phyloP scores from a whole-genome alignment of 2,329 filamentous ascomycete genomes.

The Zymoseptoria tritici region DNA sequence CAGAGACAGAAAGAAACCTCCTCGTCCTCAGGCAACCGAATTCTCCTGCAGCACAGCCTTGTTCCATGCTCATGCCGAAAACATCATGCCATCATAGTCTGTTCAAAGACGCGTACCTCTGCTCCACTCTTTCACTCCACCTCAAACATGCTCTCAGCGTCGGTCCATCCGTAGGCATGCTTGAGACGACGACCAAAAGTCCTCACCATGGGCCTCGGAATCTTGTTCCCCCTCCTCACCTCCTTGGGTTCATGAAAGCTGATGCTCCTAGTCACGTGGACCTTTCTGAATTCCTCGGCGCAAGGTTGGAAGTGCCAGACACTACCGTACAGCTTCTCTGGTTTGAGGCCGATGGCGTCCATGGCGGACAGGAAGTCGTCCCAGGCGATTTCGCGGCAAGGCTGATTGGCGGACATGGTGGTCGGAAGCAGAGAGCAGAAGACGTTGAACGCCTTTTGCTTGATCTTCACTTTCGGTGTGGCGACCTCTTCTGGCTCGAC shows the following conservation, averaged over 20 bases:
- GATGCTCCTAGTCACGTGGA: slow-evolving; percentile 41
- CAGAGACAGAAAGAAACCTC: not conserved
- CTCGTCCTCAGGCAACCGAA: not conserved
- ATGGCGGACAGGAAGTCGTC: slow-evolving; percentile 49
- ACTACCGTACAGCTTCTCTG: slow-evolving; percentile 53
- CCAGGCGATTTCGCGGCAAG: slow-evolving; percentile 47
- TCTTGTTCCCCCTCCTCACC: slow-evolving; percentile 35
- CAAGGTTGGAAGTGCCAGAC: slow-evolving; percentile 52
- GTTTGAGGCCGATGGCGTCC: slow-evolving; percentile 42
- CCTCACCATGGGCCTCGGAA: slow-evolving; percentile 42
- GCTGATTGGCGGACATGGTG: slow-evolving; percentile 22
- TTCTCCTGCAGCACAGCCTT: not conserved
- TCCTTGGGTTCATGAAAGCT: slow-evolving; percentile 58
- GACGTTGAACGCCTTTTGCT: slow-evolving; percentile 30
- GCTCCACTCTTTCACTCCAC: slow-evolving; percentile 9
- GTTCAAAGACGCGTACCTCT: not conserved
- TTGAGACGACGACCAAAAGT: slow-evolving; percentile 43
- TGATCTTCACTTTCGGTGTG: slow-evolving; percentile 7
- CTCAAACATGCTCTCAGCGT: slow-evolving; percentile 19
- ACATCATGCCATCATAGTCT: not conserved
- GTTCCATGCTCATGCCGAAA: not conserved
- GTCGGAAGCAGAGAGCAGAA: slow-evolving; percentile 40
- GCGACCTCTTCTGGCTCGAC: not conserved
- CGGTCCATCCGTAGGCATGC: slow-evolving; percentile 28
- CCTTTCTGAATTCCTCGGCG: slow-evolving; percentile 4